Conservation (phyloP, 139 green algal species). For the Coccomyxa sp. region DNA sequence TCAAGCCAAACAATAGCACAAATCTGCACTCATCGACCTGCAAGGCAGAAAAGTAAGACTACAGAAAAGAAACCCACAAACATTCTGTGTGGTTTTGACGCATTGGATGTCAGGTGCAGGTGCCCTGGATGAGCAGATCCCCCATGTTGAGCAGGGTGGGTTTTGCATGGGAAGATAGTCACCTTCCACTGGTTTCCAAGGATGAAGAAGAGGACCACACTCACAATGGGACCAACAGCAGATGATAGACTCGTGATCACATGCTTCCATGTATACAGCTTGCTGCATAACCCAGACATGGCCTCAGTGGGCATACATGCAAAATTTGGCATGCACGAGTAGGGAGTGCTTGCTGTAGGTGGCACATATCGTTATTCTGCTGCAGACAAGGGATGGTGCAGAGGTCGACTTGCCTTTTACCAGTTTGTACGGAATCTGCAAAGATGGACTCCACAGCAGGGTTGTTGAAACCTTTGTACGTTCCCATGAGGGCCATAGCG, state of each 20-base stretch:
- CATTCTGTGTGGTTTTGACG: too few relatives aligned
- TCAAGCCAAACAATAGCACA: conserved; percentile 32
- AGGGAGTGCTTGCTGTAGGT: too few relatives aligned
- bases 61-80: background rate
- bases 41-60: background rate
- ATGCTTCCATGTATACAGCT: conserved; percentile 27
- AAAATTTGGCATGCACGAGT: background rate
- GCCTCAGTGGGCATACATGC: background rate
- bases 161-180: background rate
- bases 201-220: conserved; percentile 28
- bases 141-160: background rate
- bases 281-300: conserved; percentile 15
- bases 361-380: too few relatives aligned
- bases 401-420: conserved; percentile 11
- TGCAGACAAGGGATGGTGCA: background rate
- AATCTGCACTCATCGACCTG: conserved; percentile 26
- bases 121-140: background rate
- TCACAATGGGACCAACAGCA: conserved; percentile 24
- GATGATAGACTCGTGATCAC: conserved; percentile 16
- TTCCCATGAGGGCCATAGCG: conserved; percentile 12
- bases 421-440: conserved; percentile 29
- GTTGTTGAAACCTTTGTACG: conserved; percentile 24
- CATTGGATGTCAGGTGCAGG: background rate
- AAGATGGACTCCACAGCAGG: conserved; percentile 20
- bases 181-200: conserved; percentile 42